These are phyloP conservation scores for Hymenoscyphus linearis DNA, from an alignment of 2,329 filamentous ascomycete genomes.

Conservation along the genomic window DNA sequence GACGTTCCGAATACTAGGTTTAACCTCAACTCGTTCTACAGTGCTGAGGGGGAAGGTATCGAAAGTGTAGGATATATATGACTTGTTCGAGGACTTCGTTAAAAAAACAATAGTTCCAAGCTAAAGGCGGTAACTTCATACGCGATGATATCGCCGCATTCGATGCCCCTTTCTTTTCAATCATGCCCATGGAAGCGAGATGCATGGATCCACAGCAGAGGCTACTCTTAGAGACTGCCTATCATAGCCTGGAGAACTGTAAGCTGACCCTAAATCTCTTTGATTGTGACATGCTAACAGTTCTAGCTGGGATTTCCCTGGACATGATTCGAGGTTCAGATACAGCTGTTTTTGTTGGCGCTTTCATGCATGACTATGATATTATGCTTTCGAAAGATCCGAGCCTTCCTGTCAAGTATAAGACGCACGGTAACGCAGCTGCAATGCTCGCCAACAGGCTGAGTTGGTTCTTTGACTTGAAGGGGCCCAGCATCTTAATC, in stretches of 20 bases:
- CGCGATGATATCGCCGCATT: slow-evolving; percentile 13
- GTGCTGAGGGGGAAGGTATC: slow-evolving; percentile 35
- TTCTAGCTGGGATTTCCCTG: too few relatives aligned
- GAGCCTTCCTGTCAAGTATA: too few relatives aligned
- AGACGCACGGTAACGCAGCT: too few relatives aligned
- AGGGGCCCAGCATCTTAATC: slow-evolving; percentile 44
- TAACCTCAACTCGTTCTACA: slow-evolving; percentile 41
- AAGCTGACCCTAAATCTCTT: too few relatives aligned
- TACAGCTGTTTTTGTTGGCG: too few relatives aligned
- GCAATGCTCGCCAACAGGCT: slow-evolving; percentile 29
- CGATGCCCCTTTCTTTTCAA: slow-evolving; percentile 18
- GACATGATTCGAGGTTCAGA: too few relatives aligned
- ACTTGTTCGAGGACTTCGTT: slow-evolving; percentile 28
- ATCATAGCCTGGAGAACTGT: slow-evolving; percentile 26
- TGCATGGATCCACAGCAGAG: slow-evolving; percentile 44
- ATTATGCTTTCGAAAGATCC: too few relatives aligned
- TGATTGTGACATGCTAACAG: too few relatives aligned
- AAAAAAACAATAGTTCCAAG: slow-evolving; percentile 1
- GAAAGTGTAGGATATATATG: slow-evolving; percentile 40
- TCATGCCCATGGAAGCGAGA: slow-evolving; percentile 17
- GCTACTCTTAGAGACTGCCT: slow-evolving; percentile 39
- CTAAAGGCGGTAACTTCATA: slow-evolving; percentile 4
- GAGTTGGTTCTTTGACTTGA: slow-evolving; percentile 32
- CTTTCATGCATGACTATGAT: too few relatives aligned
- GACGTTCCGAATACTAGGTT: slow-evolving; percentile 66